Evolutionary conservation across 2,329 filamentous ascomycete species (phyloP).

Genomic region (Aspergillus phoenicis): DNA sequence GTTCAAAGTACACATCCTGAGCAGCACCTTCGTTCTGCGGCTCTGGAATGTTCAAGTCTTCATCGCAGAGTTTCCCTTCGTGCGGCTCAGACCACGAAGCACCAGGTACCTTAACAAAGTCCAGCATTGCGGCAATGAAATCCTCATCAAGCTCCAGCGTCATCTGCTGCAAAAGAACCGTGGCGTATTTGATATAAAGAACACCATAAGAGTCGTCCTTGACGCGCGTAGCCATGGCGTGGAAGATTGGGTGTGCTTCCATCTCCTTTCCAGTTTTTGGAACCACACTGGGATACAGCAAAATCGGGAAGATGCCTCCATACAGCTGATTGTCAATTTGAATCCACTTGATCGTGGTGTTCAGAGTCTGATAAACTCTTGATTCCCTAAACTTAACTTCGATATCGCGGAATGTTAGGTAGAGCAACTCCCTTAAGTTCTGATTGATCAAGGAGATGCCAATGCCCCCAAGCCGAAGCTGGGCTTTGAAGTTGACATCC

Average conservation of each 20-base stretch:
- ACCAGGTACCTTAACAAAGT: conserved; percentile 91
- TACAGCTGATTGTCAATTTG: conserved; percentile 99
- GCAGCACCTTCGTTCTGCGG: conserved; percentile 80
- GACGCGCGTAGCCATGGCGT: conserved; percentile 86
- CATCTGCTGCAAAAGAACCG: conserved; percentile 92
- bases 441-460: conserved; percentile 92
- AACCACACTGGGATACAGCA: conserved; percentile 95
- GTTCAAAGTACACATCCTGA: conserved; percentile 96
- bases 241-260: conserved; percentile 91
- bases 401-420: conserved; percentile 88
- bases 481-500: conserved; percentile 83
- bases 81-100: conserved; percentile 83
- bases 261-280: conserved; percentile 96
- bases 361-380: conserved; percentile 87
- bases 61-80: conserved; percentile 84
- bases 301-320: conserved; percentile 95
- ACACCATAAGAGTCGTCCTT: conserved; percentile 99
- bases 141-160: conserved; percentile 97
- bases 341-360: conserved; percentile 94
- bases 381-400: conserved; percentile 91
- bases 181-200: conserved; percentile 97
- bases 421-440: conserved; percentile 88
- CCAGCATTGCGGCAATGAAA: conserved; percentile 93
- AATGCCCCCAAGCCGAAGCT: conserved; percentile 84
- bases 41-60: conserved; percentile 87